These are phyloP conservation scores for Dendrocalamus sinicus DNA, from an alignment of 176 grass and related monocot genomes.

Conservation along the genomic window DNA sequence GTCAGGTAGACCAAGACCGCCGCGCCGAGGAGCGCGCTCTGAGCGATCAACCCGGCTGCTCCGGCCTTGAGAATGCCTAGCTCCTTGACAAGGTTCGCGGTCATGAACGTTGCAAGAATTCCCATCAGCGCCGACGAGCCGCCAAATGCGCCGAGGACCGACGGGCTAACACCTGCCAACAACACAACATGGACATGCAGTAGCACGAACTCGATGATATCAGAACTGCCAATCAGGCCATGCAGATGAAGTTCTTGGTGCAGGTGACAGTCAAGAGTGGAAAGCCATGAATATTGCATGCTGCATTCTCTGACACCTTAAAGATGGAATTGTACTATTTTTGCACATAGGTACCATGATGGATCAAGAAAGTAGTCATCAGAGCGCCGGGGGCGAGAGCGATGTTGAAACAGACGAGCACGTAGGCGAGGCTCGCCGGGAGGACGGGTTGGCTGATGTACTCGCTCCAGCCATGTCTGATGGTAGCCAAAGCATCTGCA, in stretches of 20 bases:
- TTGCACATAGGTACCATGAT: constrained; percentile 31
- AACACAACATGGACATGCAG: not conserved
- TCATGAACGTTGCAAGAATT: constrained; percentile 55
- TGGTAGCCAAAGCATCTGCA: constrained; percentile 16
- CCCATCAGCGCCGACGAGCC: constrained; percentile 59
- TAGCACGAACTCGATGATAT: not conserved
- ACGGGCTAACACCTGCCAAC: constrained; percentile 40
- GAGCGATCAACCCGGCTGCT: constrained; percentile 53
- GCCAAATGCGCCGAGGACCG: constrained; percentile 53
- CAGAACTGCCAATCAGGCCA: not conserved
- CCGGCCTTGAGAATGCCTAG: constrained; percentile 62
- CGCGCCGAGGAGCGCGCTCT: constrained; percentile 52
- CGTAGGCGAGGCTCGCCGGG: constrained; percentile 71
- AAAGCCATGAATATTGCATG: too few relatives aligned
- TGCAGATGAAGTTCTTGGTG: not conserved
- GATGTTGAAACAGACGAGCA: constrained; percentile 70
- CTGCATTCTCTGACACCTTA: too few relatives aligned
- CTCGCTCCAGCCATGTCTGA: constrained; percentile 56
- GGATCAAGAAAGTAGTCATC: constrained; percentile 71
- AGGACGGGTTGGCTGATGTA: constrained; percentile 60
- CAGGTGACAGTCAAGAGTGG: too few relatives aligned
- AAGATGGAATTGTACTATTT: too few relatives aligned
- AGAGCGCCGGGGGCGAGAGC: constrained; percentile 63
- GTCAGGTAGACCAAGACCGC: constrained; percentile 45
- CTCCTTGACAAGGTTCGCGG: constrained; percentile 50